Evolutionary conservation across 148 eudicot genomes (phyloP).

Genomic region (Polygonum maritimum): DNA sequence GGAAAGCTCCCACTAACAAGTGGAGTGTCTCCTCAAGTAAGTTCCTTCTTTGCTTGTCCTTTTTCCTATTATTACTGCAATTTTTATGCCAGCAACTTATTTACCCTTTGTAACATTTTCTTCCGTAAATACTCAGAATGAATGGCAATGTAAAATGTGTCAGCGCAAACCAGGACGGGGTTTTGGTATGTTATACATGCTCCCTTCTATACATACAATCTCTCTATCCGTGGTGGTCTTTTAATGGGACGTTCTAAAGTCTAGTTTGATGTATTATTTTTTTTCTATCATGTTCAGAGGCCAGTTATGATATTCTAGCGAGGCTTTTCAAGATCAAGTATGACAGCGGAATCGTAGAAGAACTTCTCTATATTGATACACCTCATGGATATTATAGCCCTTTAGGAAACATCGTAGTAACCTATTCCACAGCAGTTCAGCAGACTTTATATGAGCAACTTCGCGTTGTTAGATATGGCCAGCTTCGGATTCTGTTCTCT

Average conservation of each 20-base stretch:
- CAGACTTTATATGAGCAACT: constrained; percentile 87
- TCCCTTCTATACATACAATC: not conserved
- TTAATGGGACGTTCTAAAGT: not conserved
- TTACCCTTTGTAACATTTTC: not conserved
- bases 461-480: constrained; percentile 94
- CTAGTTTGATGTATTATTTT: no score
- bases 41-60: not conserved
- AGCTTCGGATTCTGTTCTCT: constrained; percentile 76
- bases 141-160: constrained; percentile 96
- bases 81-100: no score
- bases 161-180: constrained; percentile 92
- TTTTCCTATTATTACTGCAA: not conserved
- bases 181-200: constrained; percentile 50
- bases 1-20: constrained; percentile 80
- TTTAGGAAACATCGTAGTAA: constrained; percentile 71
- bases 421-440: constrained; percentile 81
- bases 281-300: constrained; percentile 43
- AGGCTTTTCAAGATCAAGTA: constrained; percentile 88
- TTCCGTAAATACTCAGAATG: constrained; percentile 43
- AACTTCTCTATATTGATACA: constrained; percentile 79
- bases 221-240: not conserved
- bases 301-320: constrained; percentile 82
- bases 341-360: constrained; percentile 90
- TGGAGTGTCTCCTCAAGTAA: constrained; percentile 76
- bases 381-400: constrained; percentile 67